Evolutionary conservation across 306 rosid genomes (phyloP), one percentile per base, ranked within the genome.

Genomic region (Leucaena leucocephala): DNA sequence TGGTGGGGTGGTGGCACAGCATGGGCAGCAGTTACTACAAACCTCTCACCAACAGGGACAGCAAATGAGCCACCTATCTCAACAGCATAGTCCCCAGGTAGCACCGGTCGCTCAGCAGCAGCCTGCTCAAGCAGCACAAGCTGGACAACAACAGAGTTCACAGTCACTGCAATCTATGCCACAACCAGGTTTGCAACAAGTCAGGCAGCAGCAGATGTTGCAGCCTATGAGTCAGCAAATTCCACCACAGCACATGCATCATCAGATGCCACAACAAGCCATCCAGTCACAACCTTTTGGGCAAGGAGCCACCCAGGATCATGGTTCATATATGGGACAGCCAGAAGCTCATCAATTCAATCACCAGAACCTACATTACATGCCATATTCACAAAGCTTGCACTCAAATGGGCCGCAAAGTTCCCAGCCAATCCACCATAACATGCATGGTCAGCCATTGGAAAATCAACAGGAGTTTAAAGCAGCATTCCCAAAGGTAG

Each of bases 401-500:
- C 77, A 17, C 77, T 72, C 94, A 42, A 82, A 87, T 44, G 91
- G 94, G 66, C 94, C 82, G 77, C 92, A 88, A 48, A 89, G 66
- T 79, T 65, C 89, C 7, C 96, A 87, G 79, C 91, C 83, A 59
- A 66, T 70, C 73, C 87, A 81, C 72, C 94, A 83, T 72, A 85
- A 85, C 72, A 77, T 82, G 21, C 91, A 86, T 36, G 89, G 83
- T 71, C 97, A 84, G 42, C 81, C 88, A 67, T 87, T 75, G 81
- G 88, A 84, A 72, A 93, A 83, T 80, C 99, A 89, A 15, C 94
- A 83, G 16, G 97, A 90, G 71, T 89, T 82, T 78, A 82, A 85
- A 69, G 3, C 87, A 43, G 69, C 66, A 1, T 80, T 79, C 43
- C 77, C 92, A 1, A 89, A 80, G 49, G 78, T 75, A 74, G 98